Evolutionary conservation across 2,329 filamentous ascomycete genomes (phyloP), one percentile per base, ranked within the genome.

Genomic region (Atkinsonella texensis): DNA sequence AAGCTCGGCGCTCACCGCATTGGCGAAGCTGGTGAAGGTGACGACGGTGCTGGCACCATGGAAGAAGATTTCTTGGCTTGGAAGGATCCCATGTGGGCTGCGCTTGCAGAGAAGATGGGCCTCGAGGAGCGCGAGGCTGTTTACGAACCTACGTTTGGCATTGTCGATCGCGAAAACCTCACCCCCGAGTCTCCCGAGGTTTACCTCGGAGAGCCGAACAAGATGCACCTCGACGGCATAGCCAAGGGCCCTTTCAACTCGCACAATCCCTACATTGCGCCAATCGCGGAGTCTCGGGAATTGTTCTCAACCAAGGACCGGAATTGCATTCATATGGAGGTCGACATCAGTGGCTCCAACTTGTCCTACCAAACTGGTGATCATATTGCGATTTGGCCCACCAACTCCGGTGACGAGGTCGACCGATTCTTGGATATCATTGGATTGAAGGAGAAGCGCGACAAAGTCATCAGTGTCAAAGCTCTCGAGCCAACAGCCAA

Each of bases 71-170:
- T 97, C 69, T 73, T 98, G 62, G 88, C 91, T 58, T 98, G 93
- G 93, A 98, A 98, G 74, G 93, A 98, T 63, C 90, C 90, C 55
- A 98, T 98, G 93, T 98, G 94, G 93, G 75, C 79, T 61, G 87
- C 86, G 54, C 76, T 98, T 50, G 77, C 85, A 23, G 80, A 87
- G 58, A 83, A 87, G 64, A 88, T 98, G 85, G 81, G 81, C 50
- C 74, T 98, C 52, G 87, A 97, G 70, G 93, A 98, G 72, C 89
- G 93, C 54, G 94, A 98, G 67, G 88, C 90, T 55, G 83, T 95
- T 54, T 98, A 97, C 68, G 94, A 98, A 68, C 89, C 93, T 48
- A 83, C 90, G 53, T 96, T 96, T 65, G 82, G 80, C 60, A 83
- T 98, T 60, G 80, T 79, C 28, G 86, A 95, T 61, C 81, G 84